These are phyloP conservation scores for Hygrophoropsis aurantiaca DNA, from an alignment of 768 basidiomycete species.

Conservation along the genomic window DNA sequence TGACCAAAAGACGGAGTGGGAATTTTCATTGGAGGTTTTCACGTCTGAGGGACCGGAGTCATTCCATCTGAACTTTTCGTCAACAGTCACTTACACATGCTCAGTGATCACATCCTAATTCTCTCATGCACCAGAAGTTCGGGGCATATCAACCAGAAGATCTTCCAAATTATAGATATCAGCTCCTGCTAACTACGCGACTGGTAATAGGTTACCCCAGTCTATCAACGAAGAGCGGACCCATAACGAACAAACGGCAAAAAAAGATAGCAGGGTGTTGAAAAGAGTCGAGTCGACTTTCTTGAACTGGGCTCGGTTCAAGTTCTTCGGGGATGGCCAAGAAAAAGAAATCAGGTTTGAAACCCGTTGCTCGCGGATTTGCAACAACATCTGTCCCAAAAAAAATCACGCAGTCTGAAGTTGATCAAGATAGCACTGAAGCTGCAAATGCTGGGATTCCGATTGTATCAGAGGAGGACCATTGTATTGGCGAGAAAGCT, in stretches of 20 bases:
- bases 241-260: neutral
- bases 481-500: neutral
- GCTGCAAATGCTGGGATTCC: constrained; percentile 3
- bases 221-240: neutral
- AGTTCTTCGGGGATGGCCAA: constrained; percentile 55
- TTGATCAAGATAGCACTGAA: constrained; percentile 15
- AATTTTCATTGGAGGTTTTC: too few relatives aligned
- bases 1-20: too few relatives aligned
- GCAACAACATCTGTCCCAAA: constrained; percentile 83
- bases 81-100: too few relatives aligned
- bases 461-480: constrained; percentile 5
- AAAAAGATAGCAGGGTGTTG: neutral
- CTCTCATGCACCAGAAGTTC: too few relatives aligned
- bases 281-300: too few relatives aligned
- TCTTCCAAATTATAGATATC: too few relatives aligned
- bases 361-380: constrained; percentile 73
- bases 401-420: constrained; percentile 47
- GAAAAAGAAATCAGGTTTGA: constrained; percentile 83
- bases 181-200: too few relatives aligned
- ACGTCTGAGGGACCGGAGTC: too few relatives aligned
- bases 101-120: too few relatives aligned
- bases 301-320: neutral
- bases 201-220: too few relatives aligned
- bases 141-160: too few relatives aligned
- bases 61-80: too few relatives aligned